Conservation (phyloP, 208 protist species). For the Naegleria lovaniensis region DNA sequence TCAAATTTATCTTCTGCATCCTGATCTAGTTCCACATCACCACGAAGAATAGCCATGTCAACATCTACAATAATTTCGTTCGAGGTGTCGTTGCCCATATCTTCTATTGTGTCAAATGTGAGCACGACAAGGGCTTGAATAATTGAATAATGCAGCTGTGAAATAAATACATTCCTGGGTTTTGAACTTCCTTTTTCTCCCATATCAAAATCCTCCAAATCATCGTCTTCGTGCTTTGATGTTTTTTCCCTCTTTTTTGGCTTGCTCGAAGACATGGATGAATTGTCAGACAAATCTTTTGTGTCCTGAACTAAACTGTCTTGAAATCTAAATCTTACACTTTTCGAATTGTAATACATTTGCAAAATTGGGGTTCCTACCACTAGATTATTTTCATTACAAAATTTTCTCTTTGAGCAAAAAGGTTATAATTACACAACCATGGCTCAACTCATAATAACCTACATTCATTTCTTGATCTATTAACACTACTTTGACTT, state of each 20-base stretch:
- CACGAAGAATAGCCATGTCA: background rate
- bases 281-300: background rate
- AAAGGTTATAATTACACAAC: background rate
- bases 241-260: background rate
- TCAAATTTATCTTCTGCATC: background rate
- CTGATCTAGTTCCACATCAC: background rate
- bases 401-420: slow-evolving; percentile 1
- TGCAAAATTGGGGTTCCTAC: slow-evolving; percentile 19
- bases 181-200: background rate
- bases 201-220: background rate
- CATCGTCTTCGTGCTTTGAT: background rate
- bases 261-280: background rate
- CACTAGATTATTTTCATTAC: slow-evolving; percentile 9
- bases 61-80: slow-evolving; percentile 3
- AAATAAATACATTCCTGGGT: background rate
- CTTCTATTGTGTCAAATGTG: background rate
- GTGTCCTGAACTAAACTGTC: background rate
- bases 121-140: background rate
- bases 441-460: too few species aligned
- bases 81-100: background rate
- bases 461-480: background rate
- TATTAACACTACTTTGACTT: slow-evolving; percentile 12
- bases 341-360: slow-evolving; percentile 19
- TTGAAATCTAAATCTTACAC: background rate
- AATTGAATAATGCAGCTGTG: background rate